phyloP scores from a whole-genome alignment of 1,284 basidiomycete species.

The Psilocybe mexicana region DNA sequence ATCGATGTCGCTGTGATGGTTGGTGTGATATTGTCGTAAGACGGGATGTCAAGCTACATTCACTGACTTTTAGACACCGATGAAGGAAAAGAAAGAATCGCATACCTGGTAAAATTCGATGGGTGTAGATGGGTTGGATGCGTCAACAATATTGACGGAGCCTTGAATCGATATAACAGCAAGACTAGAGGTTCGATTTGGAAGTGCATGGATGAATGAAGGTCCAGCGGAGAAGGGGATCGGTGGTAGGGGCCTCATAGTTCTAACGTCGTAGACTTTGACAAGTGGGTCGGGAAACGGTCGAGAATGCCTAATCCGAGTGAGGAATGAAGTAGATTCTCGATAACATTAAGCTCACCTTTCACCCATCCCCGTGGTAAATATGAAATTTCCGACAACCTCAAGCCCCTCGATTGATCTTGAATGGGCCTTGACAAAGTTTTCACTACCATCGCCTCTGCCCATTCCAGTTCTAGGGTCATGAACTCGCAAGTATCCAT shows the following conservation, averaged over 20 bases:
- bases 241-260: conserved; percentile 77
- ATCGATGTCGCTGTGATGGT: conserved; percentile 84
- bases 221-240: conserved; percentile 90
- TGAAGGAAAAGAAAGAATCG: not conserved
- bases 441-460: conserved; percentile 47
- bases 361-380: conserved; percentile 85
- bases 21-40: conserved; percentile 66
- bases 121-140: conserved; percentile 64
- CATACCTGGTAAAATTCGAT: conserved; percentile 79
- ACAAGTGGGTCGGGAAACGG: conserved; percentile 91
- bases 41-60: conserved; percentile 60
- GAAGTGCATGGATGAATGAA: conserved; percentile 83
- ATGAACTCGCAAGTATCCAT: conserved; percentile 83
- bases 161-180: conserved; percentile 85
- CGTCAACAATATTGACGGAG: conserved; percentile 88
- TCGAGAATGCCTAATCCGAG: conserved; percentile 68
- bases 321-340: not conserved
- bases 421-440: conserved; percentile 72
- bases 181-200: conserved; percentile 78
- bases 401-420: conserved; percentile 86
- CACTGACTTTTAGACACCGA: not conserved
- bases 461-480: conserved; percentile 74
- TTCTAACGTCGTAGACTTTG: conserved; percentile 90
- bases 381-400: conserved; percentile 73
- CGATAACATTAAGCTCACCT: conserved; percentile 49